phyloP scores from a whole-genome alignment of 305 asterid genomes.

The Stenogyne calaminthoides region DNA sequence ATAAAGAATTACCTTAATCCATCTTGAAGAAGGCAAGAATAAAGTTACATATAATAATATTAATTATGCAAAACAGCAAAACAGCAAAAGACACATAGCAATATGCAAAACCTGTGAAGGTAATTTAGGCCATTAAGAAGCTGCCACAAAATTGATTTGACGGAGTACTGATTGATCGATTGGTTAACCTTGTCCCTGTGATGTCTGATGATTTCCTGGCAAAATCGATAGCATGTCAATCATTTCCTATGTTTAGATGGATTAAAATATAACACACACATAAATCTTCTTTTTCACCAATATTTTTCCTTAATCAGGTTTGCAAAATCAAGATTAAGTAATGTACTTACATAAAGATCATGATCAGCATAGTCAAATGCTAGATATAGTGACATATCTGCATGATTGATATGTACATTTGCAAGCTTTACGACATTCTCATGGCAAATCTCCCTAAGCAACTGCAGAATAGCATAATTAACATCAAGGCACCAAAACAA shows the following conservation, averaged over 20 bases:
- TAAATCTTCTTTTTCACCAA: background rate
- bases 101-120: conserved; percentile 79
- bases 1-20: conserved; percentile 13
- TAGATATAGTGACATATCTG: conserved; percentile 93
- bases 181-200: conserved; percentile 99
- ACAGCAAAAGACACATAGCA: conserved; percentile 24
- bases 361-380: conserved; percentile 99
- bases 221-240: conserved; percentile 29
- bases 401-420: conserved; percentile 92
- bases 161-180: conserved; percentile 73
- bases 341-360: conserved; percentile 89
- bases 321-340: conserved; percentile 17
- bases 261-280: conserved; percentile 16
- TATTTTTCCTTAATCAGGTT: background rate
- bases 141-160: conserved; percentile 97
- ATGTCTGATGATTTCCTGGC: conserved; percentile 93
- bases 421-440: conserved; percentile 97
- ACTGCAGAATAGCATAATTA: conserved; percentile 51
- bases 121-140: conserved; percentile 95
- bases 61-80: conserved; percentile 11
- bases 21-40: conserved; percentile 11
- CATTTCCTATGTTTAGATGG: conserved; percentile 23
- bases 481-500: conserved; percentile 12
- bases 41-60: conserved; percentile 14
- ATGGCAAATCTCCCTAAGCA: conserved; percentile 96